Base-by-base conservation (phyloP, 352 stramenopile genomes). In the Globisporangium emineosum region DNA sequence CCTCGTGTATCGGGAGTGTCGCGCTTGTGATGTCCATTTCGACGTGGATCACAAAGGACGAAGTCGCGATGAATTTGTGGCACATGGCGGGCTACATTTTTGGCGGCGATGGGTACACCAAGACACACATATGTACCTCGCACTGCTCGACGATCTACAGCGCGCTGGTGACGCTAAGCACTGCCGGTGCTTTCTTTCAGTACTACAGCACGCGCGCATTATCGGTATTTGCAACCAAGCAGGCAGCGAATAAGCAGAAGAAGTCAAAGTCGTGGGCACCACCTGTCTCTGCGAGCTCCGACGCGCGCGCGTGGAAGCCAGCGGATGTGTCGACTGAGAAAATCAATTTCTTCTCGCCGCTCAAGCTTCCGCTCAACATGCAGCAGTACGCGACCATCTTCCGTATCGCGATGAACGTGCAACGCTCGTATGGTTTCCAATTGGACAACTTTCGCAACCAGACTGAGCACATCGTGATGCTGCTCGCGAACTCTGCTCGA, bases 391-490 rank as follows among this genome's bases (percentile, higher is more conserved):
- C 76, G 8, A 74, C 82, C 40, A 92, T 96, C 42, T 93, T 93
- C 65, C 80, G 78, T 27, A 87, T 93, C 29, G 88, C 88, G 23
- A 81, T 89, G 61, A 93, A 93, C 37, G 88, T 96, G n/a, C 84
- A 93, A 59, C 84, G 83, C 17, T 88, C 81, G 43, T 96, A 90
- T 62, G 87, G 87, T 0, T 96, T 96, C 61, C 87, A 96, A 55
- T 59, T 79, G n/a, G 79, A 85, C 62, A 96, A 86, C 65, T 94
- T 97, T 58, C 85, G 89, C 21, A 99, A 99, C 71, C 97, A 99
- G 72, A 97, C 96, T 0, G 97, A 99, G 77, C 97, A 99, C 69
- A 86, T 99, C 10, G 82, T 99, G 25, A 90, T 98, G 53, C 75
- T 99, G 10, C 70, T 99, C 25, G 91, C 90, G 13, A 99, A 99